Base-by-base conservation (phyloP, 306 rosid genomes). In the Dalbergia oliveri region DNA sequence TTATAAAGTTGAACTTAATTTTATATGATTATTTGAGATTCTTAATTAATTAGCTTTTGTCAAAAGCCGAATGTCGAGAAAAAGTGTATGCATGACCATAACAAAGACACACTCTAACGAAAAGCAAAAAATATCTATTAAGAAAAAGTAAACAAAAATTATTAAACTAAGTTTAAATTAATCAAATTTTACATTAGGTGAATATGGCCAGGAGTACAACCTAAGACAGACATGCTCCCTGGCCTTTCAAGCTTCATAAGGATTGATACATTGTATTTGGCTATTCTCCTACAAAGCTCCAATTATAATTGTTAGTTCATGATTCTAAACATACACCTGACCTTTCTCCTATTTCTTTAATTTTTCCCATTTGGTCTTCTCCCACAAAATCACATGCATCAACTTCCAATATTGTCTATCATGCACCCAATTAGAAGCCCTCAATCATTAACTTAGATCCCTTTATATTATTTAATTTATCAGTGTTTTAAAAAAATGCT, bases 381-480 rank as follows among this genome's bases (percentile, higher is more conserved):
- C 58, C n/a, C 37, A 66, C 85, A 53, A 16, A 68, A 73, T 73
- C 92, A 88, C 92, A 90, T 86, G 89, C 85, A 85, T 74, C 80
- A 45, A 79, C 90, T 56, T 72, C 79, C 60, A 0, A 53, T 53
- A 16, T 78, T 85, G 84, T 85, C 82, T 79, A 59, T 64, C 66
- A 72, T 83, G 31, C 45, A n/a, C 68, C 72, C 76, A 41, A 62
- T 76, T 74, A 64, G 65, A 76, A 85, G 26, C 81, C 76, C 75
- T 83, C 86, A 83, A 87, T 86, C 87, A 87, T 89, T 82, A 81
- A 89, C 84, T 81, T 72, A 73, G 91, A 86, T 85, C 78, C 85
- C 84, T 79, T 66, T 65, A 14, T 34, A 78, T 82, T 73, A 59
- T 62, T 86, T 76, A 33, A 76, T 23, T 57, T 50, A 75, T 58